Base-by-base conservation (phyloP, 1,284 basidiomycete genomes). In the Trichosporon asahii region DNA sequence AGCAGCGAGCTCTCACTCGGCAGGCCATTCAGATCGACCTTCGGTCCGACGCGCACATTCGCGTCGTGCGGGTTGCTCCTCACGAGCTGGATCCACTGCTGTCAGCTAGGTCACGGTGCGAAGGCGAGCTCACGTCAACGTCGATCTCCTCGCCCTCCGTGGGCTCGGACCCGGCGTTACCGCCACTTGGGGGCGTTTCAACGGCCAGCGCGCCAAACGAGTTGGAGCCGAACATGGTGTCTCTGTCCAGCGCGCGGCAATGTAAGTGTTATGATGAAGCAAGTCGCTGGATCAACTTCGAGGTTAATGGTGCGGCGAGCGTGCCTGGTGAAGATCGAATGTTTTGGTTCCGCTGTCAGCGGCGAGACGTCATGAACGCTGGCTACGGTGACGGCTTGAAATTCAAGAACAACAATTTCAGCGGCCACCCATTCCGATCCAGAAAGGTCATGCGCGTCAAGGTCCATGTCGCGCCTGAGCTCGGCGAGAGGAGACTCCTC, bases 41-140 rank as follows among this genome's bases (percentile, higher is more conserved):
- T 78, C 44, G 81, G 80, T 1, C 76, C 67, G 0, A 84, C 80
- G 21, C 80, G 73, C 6, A 84, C 83, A 46, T 79, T 75, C n/a
- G 81, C 79, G 72, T 84, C 84, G 61, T 81, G 75, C 8, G 57
- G 15, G 53, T 82, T 81, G 2, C 82, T 79, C 70, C 81, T 82
- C 72, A 79, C 75, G 8, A 84, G 77, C 60, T 76, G 72, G n/a
- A 85, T 72, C 83, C 83, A 84, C 83, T 85, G 73, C 3, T 23
- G 68, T 71, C 35, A 70, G 65, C 37, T 53, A 37, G 3, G 14
- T 14, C 35, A n/a, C 18, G 27, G 14, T 2, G n/a, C n/a, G n/a
- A 49, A 25, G 12, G 8, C 11, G 12, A 27, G 73, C 78, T 75
- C 67, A 81, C 80, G 33, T 82, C 80, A 3, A 75, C 77, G 64